These are phyloP conservation scores for Amanita jacksonii DNA, from an alignment of 768 basidiomycete species.

Conservation along the genomic window DNA sequence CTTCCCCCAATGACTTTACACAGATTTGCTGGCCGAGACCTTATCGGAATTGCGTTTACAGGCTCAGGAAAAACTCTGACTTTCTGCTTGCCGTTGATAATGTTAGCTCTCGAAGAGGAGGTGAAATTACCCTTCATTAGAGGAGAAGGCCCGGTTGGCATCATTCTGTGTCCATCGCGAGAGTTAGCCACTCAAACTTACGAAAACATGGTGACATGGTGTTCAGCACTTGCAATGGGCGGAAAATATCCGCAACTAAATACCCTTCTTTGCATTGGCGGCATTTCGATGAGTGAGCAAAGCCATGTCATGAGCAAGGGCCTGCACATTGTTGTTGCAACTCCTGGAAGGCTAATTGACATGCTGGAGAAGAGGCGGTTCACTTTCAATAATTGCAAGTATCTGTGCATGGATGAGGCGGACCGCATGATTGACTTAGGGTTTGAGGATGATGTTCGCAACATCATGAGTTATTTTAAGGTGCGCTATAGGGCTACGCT, in stretches of 20 bases:
- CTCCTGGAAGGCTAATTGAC: conserved; percentile 93
- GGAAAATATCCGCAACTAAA: conserved; percentile 81
- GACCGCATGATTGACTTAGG: conserved; percentile 99
- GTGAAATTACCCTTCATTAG: conserved; percentile 78
- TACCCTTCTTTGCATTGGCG: conserved; percentile 89
- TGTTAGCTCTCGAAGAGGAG: conserved; percentile 94
- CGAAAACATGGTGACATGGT: conserved; percentile 89
- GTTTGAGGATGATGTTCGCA: conserved; percentile 97
- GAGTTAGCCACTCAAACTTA: conserved; percentile 96
- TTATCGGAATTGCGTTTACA: conserved; percentile 98
- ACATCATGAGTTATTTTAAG: conserved; percentile 99
- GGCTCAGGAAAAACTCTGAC: conserved; percentile 99
- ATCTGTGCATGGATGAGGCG: conserved; percentile 97
- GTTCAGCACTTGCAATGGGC: conserved; percentile 66
- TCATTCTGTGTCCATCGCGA: conserved; percentile 93
- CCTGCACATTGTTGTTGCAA: conserved; percentile 92
- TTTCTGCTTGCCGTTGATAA: conserved; percentile 95
- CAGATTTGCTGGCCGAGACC: conserved; percentile 91
- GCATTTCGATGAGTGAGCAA: conserved; percentile 98
- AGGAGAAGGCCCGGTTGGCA: conserved; percentile 95
- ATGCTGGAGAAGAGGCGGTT: conserved; percentile 96
- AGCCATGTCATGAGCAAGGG: conserved; percentile 85
- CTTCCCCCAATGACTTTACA: conserved; percentile 13
- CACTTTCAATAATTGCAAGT: conserved; percentile 91
- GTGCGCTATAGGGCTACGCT: conserved; percentile 29